Evolutionary conservation across 1,284 basidiomycete genomes (phyloP), one percentile per base, ranked within the genome.

Genomic region (Sporisorium iseilematis-ciliati): DNA sequence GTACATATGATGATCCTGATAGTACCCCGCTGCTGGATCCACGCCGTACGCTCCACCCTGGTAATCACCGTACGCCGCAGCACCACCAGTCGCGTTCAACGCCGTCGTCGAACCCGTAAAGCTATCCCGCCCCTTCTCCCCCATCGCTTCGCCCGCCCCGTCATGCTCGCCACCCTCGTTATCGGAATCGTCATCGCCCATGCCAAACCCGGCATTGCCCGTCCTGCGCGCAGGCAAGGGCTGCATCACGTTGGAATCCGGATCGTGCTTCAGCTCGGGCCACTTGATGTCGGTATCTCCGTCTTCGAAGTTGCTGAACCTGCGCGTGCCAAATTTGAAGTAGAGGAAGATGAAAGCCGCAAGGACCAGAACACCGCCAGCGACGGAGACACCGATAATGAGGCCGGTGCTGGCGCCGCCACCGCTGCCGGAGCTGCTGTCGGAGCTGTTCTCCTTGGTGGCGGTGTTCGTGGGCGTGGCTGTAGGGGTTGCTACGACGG

Each of bases 191-290:
- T 79, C 75, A 56, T 79, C 75, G 57, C 82, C 82, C 83, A 84
- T 84, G 31, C 81, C 82, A 53, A 84, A 85, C 2, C 83, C 82
- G 7, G 83, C 82, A 42, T 80, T 80, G 20, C 82, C 82, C 4
- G 82, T 83, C 14, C 78, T 59, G 8, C 81, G 61, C 23, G 83
- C 82, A 7, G 83, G 79, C n/a, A 84, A 58, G 1, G 82, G 82
- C 55, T 82, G 80, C 60, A 79, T 76, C 4, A 78, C 76, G 21
- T 79, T 75, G 2, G 64, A 58, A 61, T 81, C 78, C 3, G 77
- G 73, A 46, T 85, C 83, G 11, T 73, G 61, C 49, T 79, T 80
- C 31, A 85, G 72, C 52, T 85, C 83, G 25, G 83, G 83, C 82
- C 82, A 85, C 57, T 79, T 79, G 70, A 84, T 84, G 43, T 84